A percentile compares a stretch with the other conserved stretches of the same genome.
Conservation (phyloP, 192 early-diverging fungal species). For the Tieghemiomyces parasiticus region DNA sequence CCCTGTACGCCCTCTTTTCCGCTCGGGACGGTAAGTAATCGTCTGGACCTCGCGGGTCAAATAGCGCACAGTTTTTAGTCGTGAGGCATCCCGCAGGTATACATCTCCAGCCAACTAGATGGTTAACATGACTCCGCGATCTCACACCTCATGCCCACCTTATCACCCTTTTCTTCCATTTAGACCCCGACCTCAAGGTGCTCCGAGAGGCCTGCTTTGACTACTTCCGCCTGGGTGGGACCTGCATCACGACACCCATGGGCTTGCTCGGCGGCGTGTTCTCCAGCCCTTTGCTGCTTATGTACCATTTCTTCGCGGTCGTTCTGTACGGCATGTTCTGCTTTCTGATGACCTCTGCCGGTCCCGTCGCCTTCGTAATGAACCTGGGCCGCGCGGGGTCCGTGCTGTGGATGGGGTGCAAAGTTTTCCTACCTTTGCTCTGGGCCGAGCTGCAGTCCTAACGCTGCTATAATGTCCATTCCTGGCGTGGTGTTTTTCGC, state of each 20-base stretch:
- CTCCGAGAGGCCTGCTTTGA: slow-evolving; percentile 77
- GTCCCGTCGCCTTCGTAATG: slow-evolving; percentile 28
- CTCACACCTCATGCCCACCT: no score
- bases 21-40: slow-evolving; percentile 46
- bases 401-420: slow-evolving; percentile 35
- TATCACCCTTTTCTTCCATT: no score
- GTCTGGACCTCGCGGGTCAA: not conserved
- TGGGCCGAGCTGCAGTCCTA: slow-evolving; percentile 16
- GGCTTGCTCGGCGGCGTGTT: slow-evolving; percentile 74
- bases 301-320: slow-evolving; percentile 88
- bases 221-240: slow-evolving; percentile 74
- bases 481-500: no score
- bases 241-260: slow-evolving; percentile 64
- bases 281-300: slow-evolving; percentile 53
- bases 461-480: no score
- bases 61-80: not conserved
- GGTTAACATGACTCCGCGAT: no score
- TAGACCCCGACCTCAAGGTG: slow-evolving; percentile 53
- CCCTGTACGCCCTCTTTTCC: slow-evolving; percentile 82
- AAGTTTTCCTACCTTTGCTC: slow-evolving; percentile 26
- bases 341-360: slow-evolving; percentile 32
- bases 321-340: slow-evolving; percentile 48
- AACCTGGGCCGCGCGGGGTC: slow-evolving; percentile 26
- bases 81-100: no score
- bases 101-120: no score